A percentile compares a stretch with the other conserved stretches of the same genome.
These are phyloP conservation scores for Comarum palustre DNA, from an alignment of 306 rosid genomes.

Conservation along the genomic window DNA sequence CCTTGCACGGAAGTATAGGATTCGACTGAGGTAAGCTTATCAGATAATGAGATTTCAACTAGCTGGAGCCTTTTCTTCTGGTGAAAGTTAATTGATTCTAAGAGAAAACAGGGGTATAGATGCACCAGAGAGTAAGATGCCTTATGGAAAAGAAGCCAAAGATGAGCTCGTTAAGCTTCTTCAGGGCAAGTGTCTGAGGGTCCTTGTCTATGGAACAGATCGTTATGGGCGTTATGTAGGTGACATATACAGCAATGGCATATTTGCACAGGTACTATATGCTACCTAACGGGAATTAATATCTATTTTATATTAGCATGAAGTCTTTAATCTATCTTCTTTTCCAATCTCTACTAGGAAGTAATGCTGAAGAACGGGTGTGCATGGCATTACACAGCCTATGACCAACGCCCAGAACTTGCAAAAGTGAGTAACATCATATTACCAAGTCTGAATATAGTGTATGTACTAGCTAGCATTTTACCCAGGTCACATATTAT, in stretches of 20 bases:
- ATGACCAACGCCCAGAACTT: conserved; percentile 67
- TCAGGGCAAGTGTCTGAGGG: conserved; percentile 69
- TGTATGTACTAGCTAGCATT: neutral
- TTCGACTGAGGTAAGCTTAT: conserved; percentile 72
- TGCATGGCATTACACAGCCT: conserved; percentile 88
- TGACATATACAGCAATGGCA: conserved; percentile 65
- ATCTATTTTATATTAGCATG: neutral
- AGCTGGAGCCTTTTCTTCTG: neutral
- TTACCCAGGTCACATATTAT: neutral
- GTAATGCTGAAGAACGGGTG: conserved; percentile 79
- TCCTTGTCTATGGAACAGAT: conserved; percentile 69
- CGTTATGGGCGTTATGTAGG: conserved; percentile 76
- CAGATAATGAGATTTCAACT: neutral
- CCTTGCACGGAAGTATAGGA: conserved; percentile 73
- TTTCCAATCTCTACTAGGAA: conserved; percentile 49
- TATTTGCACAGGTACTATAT: conserved; percentile 68
- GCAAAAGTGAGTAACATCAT: conserved; percentile 43
- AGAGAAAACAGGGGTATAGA: conserved; percentile 73
- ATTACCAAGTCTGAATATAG: neutral
- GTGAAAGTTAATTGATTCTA: conserved; percentile 4
- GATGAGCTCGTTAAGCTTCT: conserved; percentile 55
- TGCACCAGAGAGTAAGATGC: conserved; percentile 84
- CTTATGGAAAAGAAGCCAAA: conserved; percentile 80
- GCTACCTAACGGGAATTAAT: neutral
- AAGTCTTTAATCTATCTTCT: conserved; percentile 5